A percentile compares a stretch with the other conserved stretches of the same genome.
Evolutionary conservation across 139 green algal genomes (phyloP).

Genomic region (Nannochloris sp.): DNA sequence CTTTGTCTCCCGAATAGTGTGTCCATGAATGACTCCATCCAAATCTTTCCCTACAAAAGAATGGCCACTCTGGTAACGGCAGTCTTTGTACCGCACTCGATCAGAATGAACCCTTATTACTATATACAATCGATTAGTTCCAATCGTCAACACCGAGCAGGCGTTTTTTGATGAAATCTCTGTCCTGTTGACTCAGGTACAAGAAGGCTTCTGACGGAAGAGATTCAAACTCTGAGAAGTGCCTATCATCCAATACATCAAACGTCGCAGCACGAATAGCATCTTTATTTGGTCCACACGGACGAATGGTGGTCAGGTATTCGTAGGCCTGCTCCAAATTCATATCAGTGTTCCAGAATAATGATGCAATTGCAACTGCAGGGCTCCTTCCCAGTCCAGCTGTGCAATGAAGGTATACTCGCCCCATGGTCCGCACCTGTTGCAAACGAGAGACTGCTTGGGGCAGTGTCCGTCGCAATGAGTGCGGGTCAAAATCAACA

Average conservation of each 20-base stretch:
- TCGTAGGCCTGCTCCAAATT: constrained; percentile 61
- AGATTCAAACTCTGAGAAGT: constrained; percentile 28
- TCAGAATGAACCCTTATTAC: no score
- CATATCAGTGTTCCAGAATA: constrained; percentile 49
- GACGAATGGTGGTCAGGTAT: constrained; percentile 59
- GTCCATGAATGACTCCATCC: neutral
- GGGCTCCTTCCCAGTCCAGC: constrained; percentile 30
- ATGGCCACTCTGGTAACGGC: no score
- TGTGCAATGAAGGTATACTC: constrained; percentile 21
- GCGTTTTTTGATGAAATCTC: constrained; percentile 6
- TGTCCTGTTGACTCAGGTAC: constrained; percentile 17
- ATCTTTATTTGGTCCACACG: constrained; percentile 71
- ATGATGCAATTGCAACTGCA: constrained; percentile 60
- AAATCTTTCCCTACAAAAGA: no score
- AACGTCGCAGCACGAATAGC: constrained; percentile 60
- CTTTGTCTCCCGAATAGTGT: neutral
- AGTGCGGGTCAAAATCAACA: constrained; percentile 65
- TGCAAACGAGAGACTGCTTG: constrained; percentile 31
- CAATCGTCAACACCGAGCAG: constrained; percentile 4
- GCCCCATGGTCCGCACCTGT: constrained; percentile 11
- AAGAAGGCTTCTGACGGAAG: constrained; percentile 30
- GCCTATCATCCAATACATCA: constrained; percentile 39
- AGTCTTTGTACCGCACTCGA: no score
- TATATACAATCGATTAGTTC: neutral
- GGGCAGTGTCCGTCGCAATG: constrained; percentile 54